Percentiles rank a stretch among this genome's conserved stretches.
These are phyloP conservation scores for Colletotrichum higginsianum DNA, from an alignment of 2,329 filamentous ascomycete genomes.

Conservation along the genomic window DNA sequence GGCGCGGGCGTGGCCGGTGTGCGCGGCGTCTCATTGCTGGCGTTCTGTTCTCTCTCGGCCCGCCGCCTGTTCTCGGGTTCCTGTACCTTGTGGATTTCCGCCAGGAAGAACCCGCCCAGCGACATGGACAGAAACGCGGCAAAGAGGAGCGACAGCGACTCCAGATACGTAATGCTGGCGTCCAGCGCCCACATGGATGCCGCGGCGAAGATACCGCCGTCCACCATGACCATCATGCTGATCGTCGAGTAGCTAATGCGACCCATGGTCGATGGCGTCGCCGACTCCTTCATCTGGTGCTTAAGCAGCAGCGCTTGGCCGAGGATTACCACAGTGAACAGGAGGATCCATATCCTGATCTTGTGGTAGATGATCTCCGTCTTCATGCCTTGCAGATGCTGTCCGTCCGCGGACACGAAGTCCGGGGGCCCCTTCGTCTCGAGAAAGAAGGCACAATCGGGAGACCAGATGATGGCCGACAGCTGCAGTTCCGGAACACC, in stretches of 20 bases:
- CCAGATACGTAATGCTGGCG: slow-evolving; percentile 69
- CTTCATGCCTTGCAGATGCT: slow-evolving; percentile 73
- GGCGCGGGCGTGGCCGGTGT: slow-evolving; percentile 47
- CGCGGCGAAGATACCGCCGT: slow-evolving; percentile 72
- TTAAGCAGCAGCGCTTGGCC: slow-evolving; percentile 75
- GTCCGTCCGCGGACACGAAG: slow-evolving; percentile 64
- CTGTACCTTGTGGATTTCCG: slow-evolving; percentile 73
- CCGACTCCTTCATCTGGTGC: slow-evolving; percentile 76
- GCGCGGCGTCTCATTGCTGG: slow-evolving; percentile 45
- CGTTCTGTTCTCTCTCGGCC: slow-evolving; percentile 49
- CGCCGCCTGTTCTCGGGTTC: slow-evolving; percentile 68
- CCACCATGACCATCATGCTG: slow-evolving; percentile 73
- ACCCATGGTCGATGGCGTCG: slow-evolving; percentile 77
- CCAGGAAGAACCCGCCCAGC: slow-evolving; percentile 71
- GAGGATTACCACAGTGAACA: slow-evolving; percentile 70
- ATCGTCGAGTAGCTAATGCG: slow-evolving; percentile 76
- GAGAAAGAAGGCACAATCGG: slow-evolving; percentile 77
- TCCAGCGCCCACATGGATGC: slow-evolving; percentile 70
- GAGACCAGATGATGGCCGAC: slow-evolving; percentile 76
- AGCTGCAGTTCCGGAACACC: slow-evolving; percentile 71
- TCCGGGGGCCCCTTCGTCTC: slow-evolving; percentile 75
- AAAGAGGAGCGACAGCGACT: slow-evolving; percentile 68
- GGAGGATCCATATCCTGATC: slow-evolving; percentile 72
- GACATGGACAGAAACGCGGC: slow-evolving; percentile 69
- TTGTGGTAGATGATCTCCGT: slow-evolving; percentile 71